Evolutionary conservation across 2,329 filamentous ascomycete species (phyloP).

Genomic region (Gaeumannomyces tritici): DNA sequence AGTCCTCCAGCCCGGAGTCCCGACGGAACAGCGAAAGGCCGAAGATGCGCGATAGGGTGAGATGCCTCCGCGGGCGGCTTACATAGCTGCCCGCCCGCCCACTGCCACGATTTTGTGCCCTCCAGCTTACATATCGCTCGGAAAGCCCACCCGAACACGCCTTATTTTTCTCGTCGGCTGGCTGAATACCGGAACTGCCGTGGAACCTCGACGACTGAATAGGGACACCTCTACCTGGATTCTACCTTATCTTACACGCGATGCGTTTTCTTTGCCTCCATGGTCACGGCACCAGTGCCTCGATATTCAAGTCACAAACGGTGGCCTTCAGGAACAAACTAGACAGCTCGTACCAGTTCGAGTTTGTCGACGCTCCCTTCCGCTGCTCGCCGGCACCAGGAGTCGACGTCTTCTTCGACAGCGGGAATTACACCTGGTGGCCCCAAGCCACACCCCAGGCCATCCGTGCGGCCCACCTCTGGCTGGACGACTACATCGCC

Average conservation of each 20-base stretch:
- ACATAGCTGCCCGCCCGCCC: background rate
- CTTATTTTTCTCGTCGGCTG: background rate
- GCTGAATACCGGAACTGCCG: background rate
- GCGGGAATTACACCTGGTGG: constrained; percentile 21
- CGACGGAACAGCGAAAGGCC: background rate
- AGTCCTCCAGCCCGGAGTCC: constrained; percentile 5
- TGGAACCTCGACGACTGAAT: background rate
- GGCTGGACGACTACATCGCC: constrained; percentile 23
- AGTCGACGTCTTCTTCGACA: constrained; percentile 19
- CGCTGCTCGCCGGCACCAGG: constrained; percentile 20
- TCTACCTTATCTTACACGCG: background rate
- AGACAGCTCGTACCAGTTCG: constrained; percentile 18
- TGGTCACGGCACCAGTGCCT: constrained; percentile 25
- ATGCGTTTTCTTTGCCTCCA: constrained; percentile 27
- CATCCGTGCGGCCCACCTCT: constrained; percentile 23
- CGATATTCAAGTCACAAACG: constrained; percentile 25
- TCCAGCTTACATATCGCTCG: background rate
- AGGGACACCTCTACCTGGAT: background rate
- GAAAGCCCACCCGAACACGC: background rate
- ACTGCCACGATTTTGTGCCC: too few species aligned
- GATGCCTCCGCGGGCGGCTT: background rate
- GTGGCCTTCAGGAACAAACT: constrained; percentile 24
- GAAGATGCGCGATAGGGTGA: background rate
- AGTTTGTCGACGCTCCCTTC: constrained; percentile 24
- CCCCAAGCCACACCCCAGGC: constrained; percentile 13